Evolutionary conservation across 2,329 filamentous ascomycete species (phyloP).

Genomic region (Gyromitra esculenta): DNA sequence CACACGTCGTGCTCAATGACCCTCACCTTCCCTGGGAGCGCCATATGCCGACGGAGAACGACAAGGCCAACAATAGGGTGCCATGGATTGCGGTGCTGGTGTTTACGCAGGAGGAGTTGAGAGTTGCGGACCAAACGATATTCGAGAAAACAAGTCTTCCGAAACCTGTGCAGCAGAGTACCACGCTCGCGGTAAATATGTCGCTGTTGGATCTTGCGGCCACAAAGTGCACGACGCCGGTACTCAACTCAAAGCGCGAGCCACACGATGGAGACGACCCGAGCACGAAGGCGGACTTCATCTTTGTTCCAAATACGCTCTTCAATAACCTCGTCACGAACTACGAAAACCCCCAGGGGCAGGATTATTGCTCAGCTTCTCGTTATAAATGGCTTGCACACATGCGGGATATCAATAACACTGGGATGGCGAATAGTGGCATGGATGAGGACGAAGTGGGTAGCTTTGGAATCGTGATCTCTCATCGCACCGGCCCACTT

Average conservation of each 20-base stretch:
- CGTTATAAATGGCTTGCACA: constrained; percentile 61
- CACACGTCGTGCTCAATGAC: constrained; percentile 64
- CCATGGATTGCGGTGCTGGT: constrained; percentile 63
- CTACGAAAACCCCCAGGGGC: background rate
- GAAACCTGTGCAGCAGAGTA: background rate
- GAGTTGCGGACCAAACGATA: background rate
- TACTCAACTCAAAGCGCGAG: background rate
- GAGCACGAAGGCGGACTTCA: background rate
- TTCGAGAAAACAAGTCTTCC: constrained; percentile 2
- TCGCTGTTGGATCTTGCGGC: background rate
- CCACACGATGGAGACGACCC: background rate
- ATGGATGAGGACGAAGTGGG: constrained; percentile 58
- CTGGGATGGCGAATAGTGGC: constrained; percentile 59
- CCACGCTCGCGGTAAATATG: background rate
- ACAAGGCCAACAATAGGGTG: constrained; percentile 56
- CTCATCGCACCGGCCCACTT: constrained; percentile 59
- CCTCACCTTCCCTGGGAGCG: constrained; percentile 64
- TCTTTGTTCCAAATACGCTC: background rate
- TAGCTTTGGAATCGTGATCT: constrained; percentile 60
- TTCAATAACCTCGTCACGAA: background rate
- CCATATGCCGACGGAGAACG: constrained; percentile 47
- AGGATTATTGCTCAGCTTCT: background rate
- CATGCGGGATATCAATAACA: constrained; percentile 61
- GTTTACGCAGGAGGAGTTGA: constrained; percentile 61
- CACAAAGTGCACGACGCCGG: background rate